A percentile compares a stretch with the other conserved stretches of the same genome.
phyloP scores from a whole-genome alignment of 2,329 filamentous ascomycete genomes.

The Penicillium sp. region DNA sequence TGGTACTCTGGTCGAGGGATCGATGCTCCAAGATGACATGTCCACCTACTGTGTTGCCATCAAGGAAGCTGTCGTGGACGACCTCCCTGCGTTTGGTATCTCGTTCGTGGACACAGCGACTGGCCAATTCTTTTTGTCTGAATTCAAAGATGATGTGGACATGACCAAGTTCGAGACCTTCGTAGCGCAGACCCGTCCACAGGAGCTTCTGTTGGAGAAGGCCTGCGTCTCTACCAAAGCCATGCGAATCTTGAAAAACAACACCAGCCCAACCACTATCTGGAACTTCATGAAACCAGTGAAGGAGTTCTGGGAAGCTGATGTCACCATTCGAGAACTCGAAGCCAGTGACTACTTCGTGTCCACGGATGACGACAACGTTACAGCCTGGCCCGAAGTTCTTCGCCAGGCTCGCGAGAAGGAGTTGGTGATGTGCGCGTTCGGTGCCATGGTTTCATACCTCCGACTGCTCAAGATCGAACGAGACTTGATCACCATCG shows the following conservation, averaged over 20 bases:
- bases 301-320: slow-evolving; percentile 88
- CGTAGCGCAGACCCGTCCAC: slow-evolving; percentile 85
- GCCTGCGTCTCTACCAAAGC: slow-evolving; percentile 83
- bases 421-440: slow-evolving; percentile 82
- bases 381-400: slow-evolving; percentile 74
- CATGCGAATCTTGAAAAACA: slow-evolving; percentile 91
- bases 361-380: slow-evolving; percentile 55
- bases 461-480: slow-evolving; percentile 86
- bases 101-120: slow-evolving; percentile 95
- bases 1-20: slow-evolving; percentile 89
- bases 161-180: slow-evolving; percentile 97
- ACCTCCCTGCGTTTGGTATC: slow-evolving; percentile 81
- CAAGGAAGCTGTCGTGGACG: slow-evolving; percentile 73
- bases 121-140: slow-evolving; percentile 89
- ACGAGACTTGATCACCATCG: slow-evolving; percentile 79
- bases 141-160: slow-evolving; percentile 88
- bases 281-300: slow-evolving; percentile 91
- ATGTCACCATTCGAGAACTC: slow-evolving; percentile 78
- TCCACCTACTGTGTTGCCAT: slow-evolving; percentile 94
- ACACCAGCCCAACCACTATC: slow-evolving; percentile 85
- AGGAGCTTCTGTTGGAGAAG: slow-evolving; percentile 88
- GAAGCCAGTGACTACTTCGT: slow-evolving; percentile 78
- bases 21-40: slow-evolving; percentile 98
- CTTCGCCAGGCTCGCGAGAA: slow-evolving; percentile 74
- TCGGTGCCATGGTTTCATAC: slow-evolving; percentile 87